Base-by-base conservation (phyloP, 2,329 filamentous ascomycete genomes). In the Diaporthe sp. region DNA sequence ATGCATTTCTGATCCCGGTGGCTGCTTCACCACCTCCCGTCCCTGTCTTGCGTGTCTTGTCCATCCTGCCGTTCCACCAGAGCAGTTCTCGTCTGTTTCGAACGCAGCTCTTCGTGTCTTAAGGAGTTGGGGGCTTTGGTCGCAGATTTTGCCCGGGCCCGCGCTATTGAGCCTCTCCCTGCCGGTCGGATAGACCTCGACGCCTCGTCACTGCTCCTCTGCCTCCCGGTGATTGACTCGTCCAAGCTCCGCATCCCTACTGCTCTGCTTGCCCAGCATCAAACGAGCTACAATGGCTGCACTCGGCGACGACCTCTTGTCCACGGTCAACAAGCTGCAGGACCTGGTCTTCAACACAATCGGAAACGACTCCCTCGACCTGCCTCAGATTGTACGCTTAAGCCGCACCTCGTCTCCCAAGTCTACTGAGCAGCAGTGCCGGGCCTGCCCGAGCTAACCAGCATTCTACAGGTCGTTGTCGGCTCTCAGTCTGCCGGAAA, bases 301-400 rank as follows among this genome's bases (percentile, higher is more conserved):
- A 82, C 92, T 99, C 82, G 96, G 97, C 83, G 97, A 99, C 86
- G 96, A 99, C 86, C 89, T 99, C 86, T 92, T 99, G 84, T 92
- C 92, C 80, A 97, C 95, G 79, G 97, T 99, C 87, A 99, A 99
- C 90, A 98, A 98, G 89, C 90, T 99, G 82, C 97, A 99, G 86
- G 97, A 98, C 86, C 88, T 99, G 83, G 97, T 99, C 82, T 99
- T 99, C 89, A 99, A 99, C 88, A 99, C 97, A 80, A 99, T 99
- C 85, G 97, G 97, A 86, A 98, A 96, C 88, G 97, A 99, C 86
- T 98, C 96, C 72, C 91, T 99, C 77, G 97, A 99, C 86, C 89
- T 99, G 75, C 97, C 97, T 76, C 97, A 99, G 87, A 99, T 99
- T 90, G 97, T 98, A 92, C 83, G 92, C 88, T 31, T 57, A 71